phyloP scores from a whole-genome alignment of 805 yeast species.

The Yarrowia osloensis region DNA sequence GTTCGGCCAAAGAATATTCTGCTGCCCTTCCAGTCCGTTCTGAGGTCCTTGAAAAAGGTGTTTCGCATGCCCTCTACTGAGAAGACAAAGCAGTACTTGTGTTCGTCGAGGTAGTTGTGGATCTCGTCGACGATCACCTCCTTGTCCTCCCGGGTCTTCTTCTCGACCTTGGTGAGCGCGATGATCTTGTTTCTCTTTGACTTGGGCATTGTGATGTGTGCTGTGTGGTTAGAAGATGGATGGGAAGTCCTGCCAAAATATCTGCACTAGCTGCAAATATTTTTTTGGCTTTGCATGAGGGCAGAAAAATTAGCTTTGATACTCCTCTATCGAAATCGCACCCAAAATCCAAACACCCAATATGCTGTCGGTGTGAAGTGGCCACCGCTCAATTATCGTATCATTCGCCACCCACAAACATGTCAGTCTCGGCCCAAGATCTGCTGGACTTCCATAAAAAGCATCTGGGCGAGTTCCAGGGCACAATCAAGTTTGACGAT shows the following conservation, averaged over 20 bases:
- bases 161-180: conserved; percentile 92
- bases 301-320: background rate
- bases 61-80: conserved; percentile 91
- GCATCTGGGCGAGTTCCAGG: background rate
- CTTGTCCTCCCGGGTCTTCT: conserved; percentile 91
- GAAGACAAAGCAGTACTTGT: conserved; percentile 80
- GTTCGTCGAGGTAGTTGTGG: conserved; percentile 75
- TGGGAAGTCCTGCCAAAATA: conserved; percentile 12
- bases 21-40: conserved; percentile 91
- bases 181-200: conserved; percentile 95
- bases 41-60: conserved; percentile 88
- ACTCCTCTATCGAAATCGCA: background rate
- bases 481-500: conserved; percentile 1
- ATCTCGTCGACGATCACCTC: conserved; percentile 89
- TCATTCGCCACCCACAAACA: background rate
- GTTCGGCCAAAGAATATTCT: conserved; percentile 88
- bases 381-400: background rate
- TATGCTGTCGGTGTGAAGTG: background rate
- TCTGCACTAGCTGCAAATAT: conserved; percentile 30
- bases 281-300: conserved; percentile 18
- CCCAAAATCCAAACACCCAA: background rate
- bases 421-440: conserved; percentile 1
- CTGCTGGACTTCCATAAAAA: background rate
- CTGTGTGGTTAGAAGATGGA: background rate
- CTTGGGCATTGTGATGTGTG: conserved; percentile 72